phyloP scores from a whole-genome alignment of 2,329 filamentous ascomycete species.

The Chrysoporthe puriensis region DNA sequence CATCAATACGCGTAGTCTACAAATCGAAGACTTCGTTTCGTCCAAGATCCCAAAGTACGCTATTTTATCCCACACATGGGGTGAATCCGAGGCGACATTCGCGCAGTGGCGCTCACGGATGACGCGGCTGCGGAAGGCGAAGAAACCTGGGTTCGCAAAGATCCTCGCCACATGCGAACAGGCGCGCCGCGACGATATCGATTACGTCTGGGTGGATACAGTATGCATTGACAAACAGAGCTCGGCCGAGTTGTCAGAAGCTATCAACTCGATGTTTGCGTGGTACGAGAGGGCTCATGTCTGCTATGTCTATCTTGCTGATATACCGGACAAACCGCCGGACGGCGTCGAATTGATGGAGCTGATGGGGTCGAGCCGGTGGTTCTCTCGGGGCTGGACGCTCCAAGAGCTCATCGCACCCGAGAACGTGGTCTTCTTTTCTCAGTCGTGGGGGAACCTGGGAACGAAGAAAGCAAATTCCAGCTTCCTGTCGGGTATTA shows the following conservation, averaged over 20 bases:
- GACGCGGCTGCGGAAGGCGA: conserved; percentile 32
- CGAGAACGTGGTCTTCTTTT: conserved; percentile 28
- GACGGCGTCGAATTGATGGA: conserved; percentile 4
- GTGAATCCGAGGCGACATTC: conserved; percentile 38
- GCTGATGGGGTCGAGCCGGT: conserved; percentile 11
- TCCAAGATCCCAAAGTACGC: conserved; percentile 38
- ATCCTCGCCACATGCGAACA: conserved; percentile 38
- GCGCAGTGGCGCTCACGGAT: conserved; percentile 36
- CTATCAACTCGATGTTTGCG: conserved; percentile 43
- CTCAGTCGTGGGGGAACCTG: conserved; percentile 20
- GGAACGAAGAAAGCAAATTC: conserved; percentile 17
- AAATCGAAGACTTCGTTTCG: conserved; percentile 39
- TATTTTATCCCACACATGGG: conserved; percentile 46
- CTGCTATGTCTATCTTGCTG: conserved; percentile 41
- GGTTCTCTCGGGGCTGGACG: conserved; percentile 23
- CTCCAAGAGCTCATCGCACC: conserved; percentile 30
- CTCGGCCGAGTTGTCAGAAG: conserved; percentile 41
- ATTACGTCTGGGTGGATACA: conserved; percentile 43
- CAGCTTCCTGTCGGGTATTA: conserved; percentile 8
- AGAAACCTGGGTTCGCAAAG: conserved; percentile 40
- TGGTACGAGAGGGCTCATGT: conserved; percentile 37
- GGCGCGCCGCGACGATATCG: conserved; percentile 33
- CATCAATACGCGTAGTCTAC: conserved; percentile 40
- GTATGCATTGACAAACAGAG: conserved; percentile 43
- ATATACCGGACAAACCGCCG: conserved; percentile 32